Conservation (phyloP, 192 early-diverging fungal genomes). For the Umbelopsis ramanniana region DNA sequence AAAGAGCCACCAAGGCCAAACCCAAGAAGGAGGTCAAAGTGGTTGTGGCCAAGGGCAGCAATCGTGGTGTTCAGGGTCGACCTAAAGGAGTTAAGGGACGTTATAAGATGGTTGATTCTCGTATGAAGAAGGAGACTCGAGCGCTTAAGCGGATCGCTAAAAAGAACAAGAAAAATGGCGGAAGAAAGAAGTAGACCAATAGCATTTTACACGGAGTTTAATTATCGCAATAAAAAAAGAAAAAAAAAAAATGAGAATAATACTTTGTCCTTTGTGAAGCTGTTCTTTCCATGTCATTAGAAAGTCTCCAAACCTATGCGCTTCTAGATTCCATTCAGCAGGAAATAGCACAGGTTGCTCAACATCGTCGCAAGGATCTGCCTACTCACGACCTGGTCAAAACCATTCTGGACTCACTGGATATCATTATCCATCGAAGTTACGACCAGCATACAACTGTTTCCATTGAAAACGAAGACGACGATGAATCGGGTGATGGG, state of each 20-base stretch:
- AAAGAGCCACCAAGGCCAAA: slow-evolving; percentile 80
- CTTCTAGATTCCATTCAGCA: slow-evolving; percentile 3
- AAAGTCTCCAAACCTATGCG: background rate
- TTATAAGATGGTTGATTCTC: slow-evolving; percentile 92
- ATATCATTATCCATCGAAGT: slow-evolving; percentile 1
- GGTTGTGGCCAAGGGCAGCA: slow-evolving; percentile 88
- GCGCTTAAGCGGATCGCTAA: slow-evolving; percentile 78
- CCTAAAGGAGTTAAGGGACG: slow-evolving; percentile 97
- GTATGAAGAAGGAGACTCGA: slow-evolving; percentile 96
- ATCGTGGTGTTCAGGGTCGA: slow-evolving; percentile 86
- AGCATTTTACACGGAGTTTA: slow-evolving; percentile 14
- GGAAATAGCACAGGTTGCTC: background rate
- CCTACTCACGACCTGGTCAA: background rate
- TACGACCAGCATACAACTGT: slow-evolving; percentile 17
- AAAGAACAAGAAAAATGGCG: slow-evolving; percentile 57
- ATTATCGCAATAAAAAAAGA: background rate
- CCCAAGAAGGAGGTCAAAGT: slow-evolving; percentile 78
- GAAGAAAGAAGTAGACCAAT: slow-evolving; percentile 43
- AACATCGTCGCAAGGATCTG: background rate
- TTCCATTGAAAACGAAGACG: background rate
- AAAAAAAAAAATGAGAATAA: background rate
- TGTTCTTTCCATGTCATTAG: background rate
- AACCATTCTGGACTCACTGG: background rate
- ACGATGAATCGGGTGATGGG: slow-evolving; percentile 8
- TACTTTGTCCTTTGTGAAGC: background rate